These are phyloP conservation scores for Coemansia sp. DNA, from an alignment of 371 early-diverging fungal species.

Conservation along the genomic window DNA sequence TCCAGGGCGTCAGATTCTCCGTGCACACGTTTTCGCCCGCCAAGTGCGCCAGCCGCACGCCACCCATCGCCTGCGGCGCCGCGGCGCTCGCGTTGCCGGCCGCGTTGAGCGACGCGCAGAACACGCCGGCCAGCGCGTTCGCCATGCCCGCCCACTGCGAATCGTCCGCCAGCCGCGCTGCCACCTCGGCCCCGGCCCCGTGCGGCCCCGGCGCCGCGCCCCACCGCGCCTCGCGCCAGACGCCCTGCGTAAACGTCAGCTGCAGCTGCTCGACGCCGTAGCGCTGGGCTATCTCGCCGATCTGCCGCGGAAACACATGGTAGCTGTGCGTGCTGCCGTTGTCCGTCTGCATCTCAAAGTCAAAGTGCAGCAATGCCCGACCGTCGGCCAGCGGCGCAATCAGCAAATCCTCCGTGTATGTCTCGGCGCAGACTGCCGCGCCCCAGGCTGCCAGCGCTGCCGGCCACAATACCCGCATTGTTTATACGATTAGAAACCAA, in stretches of 20 bases:
- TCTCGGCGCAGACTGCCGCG: conserved; percentile 11
- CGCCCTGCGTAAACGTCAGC: conserved; percentile 86
- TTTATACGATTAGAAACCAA: background rate
- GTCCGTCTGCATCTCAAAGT: conserved; percentile 54
- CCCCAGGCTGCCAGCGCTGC: background rate
- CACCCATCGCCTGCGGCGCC: conserved; percentile 60
- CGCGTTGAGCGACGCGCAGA: conserved; percentile 94
- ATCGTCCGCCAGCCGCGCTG: conserved; percentile 28
- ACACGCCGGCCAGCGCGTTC: conserved; percentile 89
- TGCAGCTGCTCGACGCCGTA: conserved; percentile 77
- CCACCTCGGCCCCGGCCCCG: conserved; percentile 48
- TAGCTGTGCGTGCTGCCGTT: conserved; percentile 57
- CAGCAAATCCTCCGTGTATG: conserved; percentile 64
- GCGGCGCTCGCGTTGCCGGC: conserved; percentile 80
- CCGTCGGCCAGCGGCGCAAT: conserved; percentile 69
- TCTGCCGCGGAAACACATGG: conserved; percentile 75
- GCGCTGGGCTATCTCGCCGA: conserved; percentile 78
- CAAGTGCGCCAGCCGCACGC: conserved; percentile 64
- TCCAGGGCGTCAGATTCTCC: conserved; percentile 96
- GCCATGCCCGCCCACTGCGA: conserved; percentile 80
- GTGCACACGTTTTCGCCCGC: conserved; percentile 95
- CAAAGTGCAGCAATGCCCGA: conserved; percentile 75
- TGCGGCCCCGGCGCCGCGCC: conserved; percentile 57
- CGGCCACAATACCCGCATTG: conserved; percentile 5
- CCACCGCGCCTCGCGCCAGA: conserved; percentile 82